Percentiles rank a stretch among this genome's conserved stretches.
Evolutionary conservation across 768 basidiomycete species (phyloP).

Genomic region (Myochromella boudieri): DNA sequence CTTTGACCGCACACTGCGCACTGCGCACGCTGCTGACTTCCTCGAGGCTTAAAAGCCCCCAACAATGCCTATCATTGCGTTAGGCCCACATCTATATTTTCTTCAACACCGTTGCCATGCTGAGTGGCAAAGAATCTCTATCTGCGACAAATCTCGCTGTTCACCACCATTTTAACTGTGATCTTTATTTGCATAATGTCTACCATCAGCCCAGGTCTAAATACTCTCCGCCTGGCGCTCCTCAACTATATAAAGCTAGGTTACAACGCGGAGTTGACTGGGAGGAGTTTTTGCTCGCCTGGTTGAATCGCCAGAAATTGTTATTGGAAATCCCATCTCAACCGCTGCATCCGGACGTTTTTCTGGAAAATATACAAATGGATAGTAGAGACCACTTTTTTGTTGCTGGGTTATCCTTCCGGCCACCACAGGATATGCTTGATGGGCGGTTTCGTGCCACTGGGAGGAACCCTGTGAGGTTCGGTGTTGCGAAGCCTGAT

Average conservation of each 20-base stretch:
- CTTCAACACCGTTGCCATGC: too few species aligned
- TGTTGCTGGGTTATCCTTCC: constrained; percentile 41
- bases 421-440: constrained; percentile 38
- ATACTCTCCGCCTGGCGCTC: background rate
- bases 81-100: constrained; percentile 44
- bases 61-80: constrained; percentile 30
- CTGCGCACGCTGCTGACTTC: too few species aligned
- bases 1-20: too few species aligned
- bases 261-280: constrained; percentile 45
- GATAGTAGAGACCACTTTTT: constrained; percentile 47
- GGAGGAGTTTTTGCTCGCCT: constrained; percentile 41
- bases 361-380: constrained; percentile 41
- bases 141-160: constrained; percentile 48
- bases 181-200: constrained; percentile 43
- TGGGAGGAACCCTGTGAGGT: constrained; percentile 33
- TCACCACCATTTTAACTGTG: constrained; percentile 46
- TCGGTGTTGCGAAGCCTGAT: constrained; percentile 50
- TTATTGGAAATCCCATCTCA: constrained; percentile 39
- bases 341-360: constrained; percentile 30
- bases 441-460: constrained; percentile 29
- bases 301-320: constrained; percentile 39
- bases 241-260: constrained; percentile 25
- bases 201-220: constrained; percentile 26
- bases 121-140: constrained; percentile 32
- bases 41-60: background rate